Evolutionary conservation across 2,329 filamentous ascomycete genomes (phyloP), one percentile per base, ranked within the genome.

Genomic region (Penicillium fuscoglaucum): DNA sequence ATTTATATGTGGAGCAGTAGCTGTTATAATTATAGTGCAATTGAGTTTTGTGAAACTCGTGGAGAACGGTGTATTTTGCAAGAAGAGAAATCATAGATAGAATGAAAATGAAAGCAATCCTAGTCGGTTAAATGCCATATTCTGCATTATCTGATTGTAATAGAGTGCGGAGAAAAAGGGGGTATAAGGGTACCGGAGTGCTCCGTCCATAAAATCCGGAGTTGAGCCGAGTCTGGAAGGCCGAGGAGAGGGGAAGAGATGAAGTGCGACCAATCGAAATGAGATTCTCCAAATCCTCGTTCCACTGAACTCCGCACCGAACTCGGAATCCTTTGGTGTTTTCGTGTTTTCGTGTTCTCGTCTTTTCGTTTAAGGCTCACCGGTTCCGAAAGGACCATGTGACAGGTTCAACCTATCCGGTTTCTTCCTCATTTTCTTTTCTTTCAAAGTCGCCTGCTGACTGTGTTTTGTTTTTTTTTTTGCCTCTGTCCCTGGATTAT

Each of bases 271-370:
- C 55, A 64, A 60, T 58, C 2, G n/a, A 21, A 1, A 9, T 9
- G 10, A 8, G 17, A 17, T 8, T 65, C 64, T 64, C 64, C 64
- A 65, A 66, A 21, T 62, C 48, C 49, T 28, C 33, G 15, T 31
- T 17, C 10, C 21, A 44, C 19, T 40, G 52, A 26, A 55, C 64
- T 66, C 64, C 63, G 61, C 65, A 66, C 62, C 59, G 56, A 58
- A 55, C 57, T 60, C 58, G 60, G 61, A 60, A 40, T 40, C 35
- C 17, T 29, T 33, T 2, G 12, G 31, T 13, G 31, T 33, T 33
- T 33, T 33, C 31, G 31, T 33, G 31, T 33, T 50, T 29, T 47
- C n/a, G 28, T 21, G 3, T 50, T 40, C 21, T 29, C 33, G 17
- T 15, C 17, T 29, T 40, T 40, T 51, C 15, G 12, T 28, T 17